phyloP scores from a whole-genome alignment of 805 yeast species.

The Debaryomyces prosopidis region DNA sequence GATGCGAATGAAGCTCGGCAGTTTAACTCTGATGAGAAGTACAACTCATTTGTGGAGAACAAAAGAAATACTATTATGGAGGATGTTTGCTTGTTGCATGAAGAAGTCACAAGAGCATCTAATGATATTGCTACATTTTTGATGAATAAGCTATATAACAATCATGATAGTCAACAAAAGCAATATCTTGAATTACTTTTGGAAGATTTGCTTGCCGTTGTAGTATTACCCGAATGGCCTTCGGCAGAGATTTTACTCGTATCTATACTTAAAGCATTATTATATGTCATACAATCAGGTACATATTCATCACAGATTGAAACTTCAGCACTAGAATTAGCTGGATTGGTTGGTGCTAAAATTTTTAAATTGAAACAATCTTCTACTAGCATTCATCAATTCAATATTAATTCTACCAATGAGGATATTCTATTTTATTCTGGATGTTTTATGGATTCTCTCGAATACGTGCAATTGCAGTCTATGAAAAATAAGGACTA shows the following conservation, averaged over 20 bases:
- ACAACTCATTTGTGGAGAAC: neutral
- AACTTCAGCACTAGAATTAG: slow-evolving; percentile 54
- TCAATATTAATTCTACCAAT: slow-evolving; percentile 4
- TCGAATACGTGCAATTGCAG: slow-evolving; percentile 15
- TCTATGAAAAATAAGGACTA: slow-evolving; percentile 8
- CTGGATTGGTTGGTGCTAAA: slow-evolving; percentile 60
- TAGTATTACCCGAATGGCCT: slow-evolving; percentile 62
- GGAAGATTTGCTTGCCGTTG: slow-evolving; percentile 53
- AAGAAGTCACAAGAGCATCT: slow-evolving; percentile 12
- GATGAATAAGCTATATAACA: slow-evolving; percentile 16
- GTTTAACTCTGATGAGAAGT: neutral
- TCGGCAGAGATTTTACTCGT: slow-evolving; percentile 52
- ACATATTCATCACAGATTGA: slow-evolving; percentile 44
- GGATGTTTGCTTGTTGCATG: neutral
- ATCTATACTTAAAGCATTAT: slow-evolving; percentile 44
- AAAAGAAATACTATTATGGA: slow-evolving; percentile 4
- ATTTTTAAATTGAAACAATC: slow-evolving; percentile 38
- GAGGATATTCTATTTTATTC: slow-evolving; percentile 5
- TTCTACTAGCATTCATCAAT: neutral
- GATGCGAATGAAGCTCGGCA: slow-evolving; percentile 5
- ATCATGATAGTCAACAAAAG: slow-evolving; percentile 29
- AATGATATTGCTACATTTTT: slow-evolving; percentile 26
- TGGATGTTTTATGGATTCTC: slow-evolving; percentile 7
- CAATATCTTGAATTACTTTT: slow-evolving; percentile 52
- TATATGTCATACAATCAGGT: slow-evolving; percentile 40